Base-by-base conservation (phyloP, 2,329 filamentous ascomycete species). In the Diaporthe humulicola region DNA sequence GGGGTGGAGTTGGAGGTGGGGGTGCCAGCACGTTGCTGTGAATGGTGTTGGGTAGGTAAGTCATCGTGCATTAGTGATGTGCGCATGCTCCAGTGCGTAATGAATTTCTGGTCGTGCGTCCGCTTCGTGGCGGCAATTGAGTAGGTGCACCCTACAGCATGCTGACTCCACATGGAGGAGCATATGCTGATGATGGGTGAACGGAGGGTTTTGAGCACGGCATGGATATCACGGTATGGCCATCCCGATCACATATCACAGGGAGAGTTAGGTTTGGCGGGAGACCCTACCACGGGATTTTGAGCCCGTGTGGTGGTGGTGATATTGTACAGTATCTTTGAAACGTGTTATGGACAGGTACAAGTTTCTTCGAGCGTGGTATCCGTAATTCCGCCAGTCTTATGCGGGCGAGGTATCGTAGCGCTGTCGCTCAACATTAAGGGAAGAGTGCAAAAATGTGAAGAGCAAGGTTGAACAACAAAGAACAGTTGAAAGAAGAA, bases 191-290 rank as follows among this genome's bases (percentile, higher is more conserved):
- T 52, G 28, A 19, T 10, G 9, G 5, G 30, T 54, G 48, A 15
- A 25, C 10, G 3, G 57, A 28, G 19, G n/a, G 17, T 45, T 12
- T 17, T 8, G 10, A 22, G 28, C 25, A 64, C 48, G 14, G 57
- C 60, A 72, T 64, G 57, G 56, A 72, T 72, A 72, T 72, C 70
- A 72, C 70, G 70, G 70, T 72, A 42, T 72, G 70, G 58, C 45
- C 36, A 72, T 72, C 70, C 70, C 70, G 70, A 72, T 72, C 70
- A 60, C 60, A 54, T 64, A 72, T 72, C 70, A 72, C 57, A 54
- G 33, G 48, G 42, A n/a, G 36, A 36, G n/a, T 7, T 4, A n/a
- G 33, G 38, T 38, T 19, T 54, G 22, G 22, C 19, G 61, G 15
- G 30, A 45, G 14, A 40, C 3, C 22, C 38, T 50, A 52, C 50